phyloP scores from a whole-genome alignment of 768 basidiomycete genomes.

The Fomitopsis pulvina region DNA sequence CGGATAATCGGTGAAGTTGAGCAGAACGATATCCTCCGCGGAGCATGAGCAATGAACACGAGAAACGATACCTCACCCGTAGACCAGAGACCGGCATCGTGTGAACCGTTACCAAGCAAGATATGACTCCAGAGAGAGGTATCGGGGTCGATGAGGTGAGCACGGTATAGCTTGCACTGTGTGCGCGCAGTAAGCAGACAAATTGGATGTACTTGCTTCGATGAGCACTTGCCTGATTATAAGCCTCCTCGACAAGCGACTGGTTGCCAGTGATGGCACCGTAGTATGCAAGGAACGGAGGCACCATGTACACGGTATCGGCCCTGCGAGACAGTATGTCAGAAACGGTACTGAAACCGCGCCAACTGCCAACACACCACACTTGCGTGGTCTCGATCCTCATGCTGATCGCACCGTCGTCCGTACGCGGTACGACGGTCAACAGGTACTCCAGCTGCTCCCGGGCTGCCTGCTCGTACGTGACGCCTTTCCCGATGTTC shows the following conservation, averaged over 20 bases:
- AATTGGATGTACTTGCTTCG: too few relatives aligned
- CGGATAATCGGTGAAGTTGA: too few relatives aligned
- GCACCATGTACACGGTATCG: conserved; percentile 81
- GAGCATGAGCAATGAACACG: too few relatives aligned
- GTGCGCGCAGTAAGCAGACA: too few relatives aligned
- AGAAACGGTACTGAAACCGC: conserved; percentile 4
- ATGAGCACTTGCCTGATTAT: conserved; percentile 39
- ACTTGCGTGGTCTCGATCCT: conserved; percentile 61
- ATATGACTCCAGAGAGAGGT: conserved; percentile 75
- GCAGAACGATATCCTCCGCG: too few relatives aligned
- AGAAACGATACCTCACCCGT: too few relatives aligned
- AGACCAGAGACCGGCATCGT: conserved; percentile 73
- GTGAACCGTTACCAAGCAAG: conserved; percentile 41
- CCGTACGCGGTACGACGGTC: conserved; percentile 48
- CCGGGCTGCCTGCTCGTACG: conserved; percentile 57
- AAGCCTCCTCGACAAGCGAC: conserved; percentile 55
- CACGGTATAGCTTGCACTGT: conserved; percentile 58
- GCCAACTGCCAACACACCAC: too few relatives aligned
- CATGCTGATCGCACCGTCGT: conserved; percentile 80
- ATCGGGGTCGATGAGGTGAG: conserved; percentile 50
- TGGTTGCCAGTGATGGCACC: conserved; percentile 55
- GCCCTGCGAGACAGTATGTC: conserved; percentile 37
- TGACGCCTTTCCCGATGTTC: conserved; percentile 29
- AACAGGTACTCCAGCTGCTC: conserved; percentile 64
- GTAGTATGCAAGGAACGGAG: conserved; percentile 84